Conservation (phyloP, 2,329 filamentous ascomycete genomes). For the Penicillium corylophilum region DNA sequence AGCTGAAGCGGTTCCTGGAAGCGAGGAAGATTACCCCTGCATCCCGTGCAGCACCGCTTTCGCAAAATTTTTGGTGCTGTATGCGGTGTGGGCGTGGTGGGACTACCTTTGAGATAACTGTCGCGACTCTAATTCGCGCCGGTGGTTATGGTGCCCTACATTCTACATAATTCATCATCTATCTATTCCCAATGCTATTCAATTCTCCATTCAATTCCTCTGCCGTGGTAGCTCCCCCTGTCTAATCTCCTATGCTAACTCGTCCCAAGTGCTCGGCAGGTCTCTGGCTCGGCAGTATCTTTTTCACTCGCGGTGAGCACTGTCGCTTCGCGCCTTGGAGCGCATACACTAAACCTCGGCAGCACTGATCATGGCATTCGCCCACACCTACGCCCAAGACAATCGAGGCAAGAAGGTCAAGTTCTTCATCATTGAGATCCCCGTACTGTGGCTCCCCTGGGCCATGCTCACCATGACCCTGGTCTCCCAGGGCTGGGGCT, state of each 20-base stretch:
- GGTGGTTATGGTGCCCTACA: conserved; percentile 69
- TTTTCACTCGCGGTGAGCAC: conserved; percentile 42
- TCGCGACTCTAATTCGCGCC: conserved; percentile 54
- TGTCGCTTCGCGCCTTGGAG: conserved; percentile 1
- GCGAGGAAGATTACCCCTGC: conserved; percentile 76
- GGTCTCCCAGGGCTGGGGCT: conserved; percentile 60
- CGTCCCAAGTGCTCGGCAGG: conserved; percentile 43
- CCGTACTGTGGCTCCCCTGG: conserved; percentile 76
- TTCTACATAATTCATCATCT: conserved; percentile 32
- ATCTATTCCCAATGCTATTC: conserved; percentile 21
- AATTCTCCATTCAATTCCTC: conserved; percentile 13
- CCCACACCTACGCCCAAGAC: conserved; percentile 84
- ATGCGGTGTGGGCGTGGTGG: conserved; percentile 73
- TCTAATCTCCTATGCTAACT: conserved; percentile 26
- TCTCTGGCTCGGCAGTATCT: conserved; percentile 28
- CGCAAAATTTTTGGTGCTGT: conserved; percentile 58
- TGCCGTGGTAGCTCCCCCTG: conserved; percentile 22
- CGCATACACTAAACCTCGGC: conserved; percentile 46
- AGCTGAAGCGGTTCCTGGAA: conserved; percentile 82
- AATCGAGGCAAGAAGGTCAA: conserved; percentile 72
- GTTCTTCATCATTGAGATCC: conserved; percentile 82
- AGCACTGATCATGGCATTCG: conserved; percentile 74
- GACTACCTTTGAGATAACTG: conserved; percentile 68
- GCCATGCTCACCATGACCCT: conserved; percentile 75
- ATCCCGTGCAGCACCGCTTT: conserved; percentile 62